Base-by-base conservation (phyloP, 1,284 basidiomycete genomes). In the Volvariella volvacea region DNA sequence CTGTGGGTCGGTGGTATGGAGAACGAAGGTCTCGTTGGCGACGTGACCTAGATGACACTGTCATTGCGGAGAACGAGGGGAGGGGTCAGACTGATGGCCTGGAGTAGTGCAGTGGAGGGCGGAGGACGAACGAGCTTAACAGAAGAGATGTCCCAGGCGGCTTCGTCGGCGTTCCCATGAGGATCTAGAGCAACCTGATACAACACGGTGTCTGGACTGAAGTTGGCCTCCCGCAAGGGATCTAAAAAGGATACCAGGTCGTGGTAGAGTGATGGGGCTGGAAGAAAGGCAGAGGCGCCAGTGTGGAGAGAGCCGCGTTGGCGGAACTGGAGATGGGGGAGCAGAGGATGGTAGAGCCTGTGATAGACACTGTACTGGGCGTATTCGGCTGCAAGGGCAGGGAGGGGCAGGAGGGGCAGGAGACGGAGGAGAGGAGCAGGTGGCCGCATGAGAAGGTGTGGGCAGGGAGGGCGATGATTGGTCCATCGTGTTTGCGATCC, bases 101-200 rank as follows among this genome's bases (percentile, higher is more conserved):
- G 47, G 21, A 39, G 44, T 43, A 50, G 46, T 47, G 48, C 42
- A 47, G 42, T 45, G 43, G 47, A 45, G 19, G 17, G 43, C 25
- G 6, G 50, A 43, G 43, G 41, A 74, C 85, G 55, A 55, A 88
- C 86, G 44, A 77, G 72, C 65, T 83, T 83, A 39, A 87, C 82
- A 30, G 84, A 80, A 1, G 83, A 82, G 41, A 82, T 67, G 52
- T 78, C 71, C 81, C 82, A 83, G 34, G 71, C 63, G 3, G 66
- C 60, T 49, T 66, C 65, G 45, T 65, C 63, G 17, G 59, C 45
- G 31, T 70, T 71, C n/a, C 64, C 71, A n/a, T 66, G 64, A 42
- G 64, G 73, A 54, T 81, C 73, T 51, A 92, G 63, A 40, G 86
- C 83, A 43, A 91, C 63, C 64, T 92, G 88, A 62, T 90, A 90